Evolutionary conservation across 148 eudicot species (phyloP), one percentile per base, ranked within the genome.

Genomic region (Spergularia bocconei): DNA sequence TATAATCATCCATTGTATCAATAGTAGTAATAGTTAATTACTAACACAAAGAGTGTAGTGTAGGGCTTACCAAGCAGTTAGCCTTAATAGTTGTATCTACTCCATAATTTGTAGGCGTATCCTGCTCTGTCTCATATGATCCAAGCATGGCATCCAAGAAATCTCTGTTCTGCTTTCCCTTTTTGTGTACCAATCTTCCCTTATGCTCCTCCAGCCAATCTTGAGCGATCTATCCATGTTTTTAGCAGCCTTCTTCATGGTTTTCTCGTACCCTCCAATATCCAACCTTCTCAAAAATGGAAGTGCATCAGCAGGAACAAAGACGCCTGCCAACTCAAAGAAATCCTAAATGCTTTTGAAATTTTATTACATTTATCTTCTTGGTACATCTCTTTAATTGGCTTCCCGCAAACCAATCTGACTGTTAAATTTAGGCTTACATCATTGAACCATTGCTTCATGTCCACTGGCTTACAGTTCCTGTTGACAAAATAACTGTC

Each of bases 381-480:
- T 17, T 53, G 55, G 19, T 63, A 41, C 3, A 11, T n/a, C 6
- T 62, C 77, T 9, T 47, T 52, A 13, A 75, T 75, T 7, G 80
- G 50, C 33, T 77, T 86, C 14, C 89, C 86, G 0, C 78, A 80
- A 16, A 84, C 36, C 48, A 78, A 41, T 61, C 71, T 77, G 25
- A 80, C 70, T 33, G 76, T 19, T 5, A 75, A 38, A 25, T 80
- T 85, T 41, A 80, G 72, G 11, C 86, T 79, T 12, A 75, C 36
- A 70, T 69, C 73, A 78, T 84, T 84, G 54, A 89, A 76, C 85
- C 84, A 82, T 21, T 41, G 47, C 73, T 72, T 58, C 72, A 79
- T 13, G 86, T 52, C 53, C 62, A 19, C 60, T 12, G 16, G 25
- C 33, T 36, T 19, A 23, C 17, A 6, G 19, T 12, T 12, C 19